A percentile compares a stretch with the other conserved stretches of the same genome.
Evolutionary conservation across 306 rosid species (phyloP).

Genomic region (Cucurbita maxima): DNA sequence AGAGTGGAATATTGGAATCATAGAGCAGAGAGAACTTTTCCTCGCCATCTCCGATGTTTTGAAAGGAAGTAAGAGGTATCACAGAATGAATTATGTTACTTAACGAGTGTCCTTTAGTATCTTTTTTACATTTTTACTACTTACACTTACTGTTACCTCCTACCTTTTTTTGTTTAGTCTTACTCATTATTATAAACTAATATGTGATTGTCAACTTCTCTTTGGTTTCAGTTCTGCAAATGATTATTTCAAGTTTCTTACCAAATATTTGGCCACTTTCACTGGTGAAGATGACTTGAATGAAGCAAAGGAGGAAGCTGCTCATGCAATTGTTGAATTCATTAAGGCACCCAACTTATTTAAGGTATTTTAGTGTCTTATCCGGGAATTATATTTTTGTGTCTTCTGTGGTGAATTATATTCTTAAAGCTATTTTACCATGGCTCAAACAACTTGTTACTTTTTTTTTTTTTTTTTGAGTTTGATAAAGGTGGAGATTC

Average conservation of each 20-base stretch:
- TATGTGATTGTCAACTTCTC: not conserved
- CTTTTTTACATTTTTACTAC: not conserved
- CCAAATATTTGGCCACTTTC: constrained; percentile 66
- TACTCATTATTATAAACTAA: not conserved
- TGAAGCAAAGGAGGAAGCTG: constrained; percentile 91
- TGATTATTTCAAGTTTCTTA: constrained; percentile 67
- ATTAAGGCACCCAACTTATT: constrained; percentile 70
- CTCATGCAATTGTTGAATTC: constrained; percentile 64
- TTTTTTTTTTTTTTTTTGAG: not conserved
- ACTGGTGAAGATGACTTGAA: constrained; percentile 58
- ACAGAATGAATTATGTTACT: not conserved
- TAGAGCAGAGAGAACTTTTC: constrained; percentile 59
- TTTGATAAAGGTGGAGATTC: not conserved
- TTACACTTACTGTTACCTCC: no score
- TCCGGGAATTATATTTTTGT: constrained; percentile 6
- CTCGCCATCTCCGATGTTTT: constrained; percentile 63
- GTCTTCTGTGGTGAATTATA: not conserved
- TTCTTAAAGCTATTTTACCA: not conserved
- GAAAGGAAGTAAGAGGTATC: constrained; percentile 73
- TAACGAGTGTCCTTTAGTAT: not conserved
- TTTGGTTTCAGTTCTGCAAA: constrained; percentile 46
- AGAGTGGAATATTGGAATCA: constrained; percentile 74
- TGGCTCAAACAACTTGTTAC: not conserved
- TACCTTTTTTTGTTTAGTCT: not conserved
- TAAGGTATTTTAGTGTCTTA: constrained; percentile 38